Evolutionary conservation across 2,329 filamentous ascomycete genomes (phyloP).

Genomic region (Talaromyces sp.): DNA sequence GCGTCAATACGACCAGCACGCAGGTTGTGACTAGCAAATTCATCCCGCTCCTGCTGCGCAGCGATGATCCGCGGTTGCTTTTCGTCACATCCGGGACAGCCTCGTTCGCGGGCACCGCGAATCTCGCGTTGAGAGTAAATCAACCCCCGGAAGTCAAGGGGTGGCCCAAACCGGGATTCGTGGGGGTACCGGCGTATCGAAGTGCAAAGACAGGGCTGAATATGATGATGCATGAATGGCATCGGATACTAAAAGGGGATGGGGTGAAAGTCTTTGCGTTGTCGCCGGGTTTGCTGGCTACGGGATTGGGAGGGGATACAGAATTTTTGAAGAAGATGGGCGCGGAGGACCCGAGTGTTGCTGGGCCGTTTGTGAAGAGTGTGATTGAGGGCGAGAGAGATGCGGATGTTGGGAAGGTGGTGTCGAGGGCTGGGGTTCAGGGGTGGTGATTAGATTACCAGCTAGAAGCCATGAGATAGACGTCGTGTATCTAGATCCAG

Average conservation of each 20-base stretch:
- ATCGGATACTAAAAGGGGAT: slow-evolving; percentile 44
- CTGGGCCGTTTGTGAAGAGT: slow-evolving; percentile 36
- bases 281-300: slow-evolving; percentile 51
- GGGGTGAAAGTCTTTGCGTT: slow-evolving; percentile 51
- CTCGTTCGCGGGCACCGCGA: slow-evolving; percentile 29
- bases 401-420: slow-evolving; percentile 39
- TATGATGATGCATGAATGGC: slow-evolving; percentile 50
- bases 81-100: slow-evolving; percentile 50
- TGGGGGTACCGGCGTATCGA: slow-evolving; percentile 35
- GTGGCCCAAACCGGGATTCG: slow-evolving; percentile 40
- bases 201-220: slow-evolving; percentile 46
- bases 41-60: slow-evolving; percentile 51
- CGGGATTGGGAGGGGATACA: slow-evolving; percentile 41
- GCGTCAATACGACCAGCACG: slow-evolving; percentile 51
- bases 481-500: too few relatives aligned
- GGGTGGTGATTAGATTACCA: neutral
- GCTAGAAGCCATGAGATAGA: too few relatives aligned
- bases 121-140: neutral
- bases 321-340: slow-evolving; percentile 23
- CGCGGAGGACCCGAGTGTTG: slow-evolving; percentile 26
- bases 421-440: slow-evolving; percentile 23
- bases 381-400: slow-evolving; percentile 45
- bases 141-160: slow-evolving; percentile 25
- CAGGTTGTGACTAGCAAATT: slow-evolving; percentile 49
- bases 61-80: slow-evolving; percentile 43